Evolutionary conservation across 352 stramenopile genomes (phyloP).

Genomic region (Blastocystis sp.): DNA sequence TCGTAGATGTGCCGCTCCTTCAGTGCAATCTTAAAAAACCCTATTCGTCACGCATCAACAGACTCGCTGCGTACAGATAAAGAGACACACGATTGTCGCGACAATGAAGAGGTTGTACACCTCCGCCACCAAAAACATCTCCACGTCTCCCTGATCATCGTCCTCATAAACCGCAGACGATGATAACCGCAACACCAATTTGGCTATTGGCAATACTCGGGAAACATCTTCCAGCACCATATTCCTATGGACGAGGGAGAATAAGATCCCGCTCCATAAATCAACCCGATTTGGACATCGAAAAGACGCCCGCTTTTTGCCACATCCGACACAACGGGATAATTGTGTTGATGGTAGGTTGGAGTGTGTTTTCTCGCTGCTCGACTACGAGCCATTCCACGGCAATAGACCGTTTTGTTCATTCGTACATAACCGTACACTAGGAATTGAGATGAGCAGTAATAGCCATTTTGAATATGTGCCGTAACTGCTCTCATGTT

Average conservation of each 20-base stretch:
- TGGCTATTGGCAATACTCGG: neutral
- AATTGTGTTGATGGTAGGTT: too few species aligned
- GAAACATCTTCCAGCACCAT: too few species aligned
- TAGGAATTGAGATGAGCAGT: neutral
- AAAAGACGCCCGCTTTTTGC: too few species aligned
- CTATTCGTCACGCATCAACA: neutral
- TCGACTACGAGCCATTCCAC: too few species aligned
- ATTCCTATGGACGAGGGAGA: too few species aligned
- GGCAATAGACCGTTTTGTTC: too few species aligned
- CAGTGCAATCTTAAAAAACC: slow-evolving; percentile 64
- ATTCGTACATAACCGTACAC: neutral
- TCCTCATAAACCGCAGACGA: neutral
- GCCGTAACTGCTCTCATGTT: neutral
- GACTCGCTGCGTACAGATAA: slow-evolving; percentile 25
- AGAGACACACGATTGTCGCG: slow-evolving; percentile 48
- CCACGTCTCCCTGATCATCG: neutral
- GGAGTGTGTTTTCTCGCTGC: too few species aligned
- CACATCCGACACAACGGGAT: too few species aligned
- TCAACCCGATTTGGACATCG: too few species aligned
- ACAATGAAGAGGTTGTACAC: slow-evolving; percentile 68
- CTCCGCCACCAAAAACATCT: slow-evolving; percentile 29
- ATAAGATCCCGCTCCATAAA: too few species aligned
- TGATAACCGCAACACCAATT: neutral
- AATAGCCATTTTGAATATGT: neutral
- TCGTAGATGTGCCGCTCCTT: slow-evolving; percentile 60